Conservation (phyloP, 768 basidiomycete genomes). For the Erythrobasidium yunnanense region DNA sequence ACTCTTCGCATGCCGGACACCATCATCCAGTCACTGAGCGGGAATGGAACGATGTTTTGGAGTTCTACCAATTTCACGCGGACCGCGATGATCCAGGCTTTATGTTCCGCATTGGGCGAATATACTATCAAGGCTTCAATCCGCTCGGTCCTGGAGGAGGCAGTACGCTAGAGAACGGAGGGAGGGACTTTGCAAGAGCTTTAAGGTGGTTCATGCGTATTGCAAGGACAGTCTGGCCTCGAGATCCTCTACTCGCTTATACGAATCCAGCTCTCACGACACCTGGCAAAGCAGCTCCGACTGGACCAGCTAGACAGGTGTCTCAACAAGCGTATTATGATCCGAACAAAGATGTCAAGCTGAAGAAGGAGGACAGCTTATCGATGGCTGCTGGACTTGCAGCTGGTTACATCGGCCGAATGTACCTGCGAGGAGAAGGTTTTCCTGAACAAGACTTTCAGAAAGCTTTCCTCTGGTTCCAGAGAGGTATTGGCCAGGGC, state of each 20-base stretch:
- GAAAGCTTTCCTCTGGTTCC: slow-evolving; percentile 73
- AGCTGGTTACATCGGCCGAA: slow-evolving; percentile 80
- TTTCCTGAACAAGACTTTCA: slow-evolving; percentile 66
- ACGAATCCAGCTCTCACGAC: slow-evolving; percentile 40
- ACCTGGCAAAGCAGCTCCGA: slow-evolving; percentile 33
- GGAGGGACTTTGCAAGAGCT: slow-evolving; percentile 65
- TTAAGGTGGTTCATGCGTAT: slow-evolving; percentile 72
- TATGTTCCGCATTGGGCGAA: slow-evolving; percentile 83
- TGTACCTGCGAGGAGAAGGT: slow-evolving; percentile 89
- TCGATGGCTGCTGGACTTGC: slow-evolving; percentile 62
- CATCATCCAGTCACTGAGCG: slow-evolving; percentile 44
- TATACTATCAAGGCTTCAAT: slow-evolving; percentile 90
- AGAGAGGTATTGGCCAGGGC: slow-evolving; percentile 51
- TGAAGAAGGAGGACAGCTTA: slow-evolving; percentile 40
- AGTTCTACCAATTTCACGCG: slow-evolving; percentile 65
- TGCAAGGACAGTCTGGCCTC: slow-evolving; percentile 75
- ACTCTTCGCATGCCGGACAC: slow-evolving; percentile 78
- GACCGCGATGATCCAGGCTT: slow-evolving; percentile 81
- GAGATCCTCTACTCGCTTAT: slow-evolving; percentile 51
- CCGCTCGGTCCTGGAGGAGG: slow-evolving; percentile 66
- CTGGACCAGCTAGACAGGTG: neutral
- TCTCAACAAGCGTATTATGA: slow-evolving; percentile 36
- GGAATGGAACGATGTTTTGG: slow-evolving; percentile 36
- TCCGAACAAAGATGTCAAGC: slow-evolving; percentile 39
- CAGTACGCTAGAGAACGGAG: slow-evolving; percentile 49